Evolutionary conservation across 1,284 basidiomycete species (phyloP).

Genomic region (Paramarasmius palmivorus): DNA sequence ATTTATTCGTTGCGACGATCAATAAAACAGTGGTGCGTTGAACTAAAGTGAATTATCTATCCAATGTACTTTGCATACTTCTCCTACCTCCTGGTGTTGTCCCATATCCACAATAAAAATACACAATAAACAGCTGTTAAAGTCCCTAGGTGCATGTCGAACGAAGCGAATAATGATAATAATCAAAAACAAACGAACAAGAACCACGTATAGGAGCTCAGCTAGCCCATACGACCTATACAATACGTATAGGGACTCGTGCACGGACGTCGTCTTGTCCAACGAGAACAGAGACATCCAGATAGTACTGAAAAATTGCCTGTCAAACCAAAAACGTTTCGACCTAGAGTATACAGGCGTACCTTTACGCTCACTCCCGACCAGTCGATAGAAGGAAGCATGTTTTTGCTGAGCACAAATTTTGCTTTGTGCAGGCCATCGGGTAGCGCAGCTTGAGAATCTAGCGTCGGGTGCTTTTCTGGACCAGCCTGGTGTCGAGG

Average conservation of each 20-base stretch:
- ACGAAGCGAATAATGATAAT: background rate
- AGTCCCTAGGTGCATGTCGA: too few relatives aligned
- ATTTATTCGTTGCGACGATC: background rate
- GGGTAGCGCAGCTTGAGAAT: constrained; percentile 48
- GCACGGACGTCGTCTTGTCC: constrained; percentile 62
- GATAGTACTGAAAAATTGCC: constrained; percentile 54
- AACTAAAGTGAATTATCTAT: background rate
- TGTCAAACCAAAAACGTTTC: too few relatives aligned
- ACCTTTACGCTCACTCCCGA: constrained; percentile 67
- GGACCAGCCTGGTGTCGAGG: constrained; percentile 44
- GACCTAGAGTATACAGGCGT: constrained; percentile 21
- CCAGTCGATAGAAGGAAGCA: constrained; percentile 69
- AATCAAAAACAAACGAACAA: background rate
- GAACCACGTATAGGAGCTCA: too few relatives aligned
- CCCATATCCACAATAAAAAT: too few relatives aligned
- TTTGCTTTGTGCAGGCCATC: constrained; percentile 66
- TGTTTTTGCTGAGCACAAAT: constrained; percentile 50
- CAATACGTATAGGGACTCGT: constrained; percentile 57
- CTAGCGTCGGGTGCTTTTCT: constrained; percentile 45
- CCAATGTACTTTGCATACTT: background rate
- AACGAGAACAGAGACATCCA: constrained; percentile 65
- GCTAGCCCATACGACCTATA: constrained; percentile 47
- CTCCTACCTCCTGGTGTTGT: background rate
- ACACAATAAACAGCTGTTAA: too few relatives aligned
- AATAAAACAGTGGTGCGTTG: too few relatives aligned